These are phyloP conservation scores for Chytridium lagenaria DNA, from an alignment of 371 early-diverging fungal species.

Conservation along the genomic window DNA sequence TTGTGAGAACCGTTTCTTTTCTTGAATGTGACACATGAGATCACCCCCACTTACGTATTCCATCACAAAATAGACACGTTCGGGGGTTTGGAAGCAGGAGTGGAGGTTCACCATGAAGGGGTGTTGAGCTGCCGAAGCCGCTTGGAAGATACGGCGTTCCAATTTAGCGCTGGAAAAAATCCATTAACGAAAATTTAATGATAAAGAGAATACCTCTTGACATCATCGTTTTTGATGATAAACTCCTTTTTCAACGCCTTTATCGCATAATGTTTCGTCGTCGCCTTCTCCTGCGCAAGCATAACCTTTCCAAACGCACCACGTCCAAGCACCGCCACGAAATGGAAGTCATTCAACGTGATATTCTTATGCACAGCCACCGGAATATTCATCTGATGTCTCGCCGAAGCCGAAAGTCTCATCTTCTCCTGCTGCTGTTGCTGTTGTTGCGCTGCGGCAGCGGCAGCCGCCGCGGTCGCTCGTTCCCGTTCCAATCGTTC, in stretches of 20 bases:
- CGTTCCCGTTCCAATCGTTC: slow-evolving; percentile 17
- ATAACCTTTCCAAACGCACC: slow-evolving; percentile 72
- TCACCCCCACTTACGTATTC: slow-evolving; percentile 79
- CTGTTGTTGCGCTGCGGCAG: too few species aligned
- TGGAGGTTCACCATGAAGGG: slow-evolving; percentile 73
- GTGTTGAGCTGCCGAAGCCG: slow-evolving; percentile 55
- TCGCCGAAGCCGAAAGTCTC: background rate
- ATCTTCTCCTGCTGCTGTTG: slow-evolving; percentile 18
- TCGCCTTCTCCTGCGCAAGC: slow-evolving; percentile 57
- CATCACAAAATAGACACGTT: slow-evolving; percentile 71
- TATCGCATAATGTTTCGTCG: slow-evolving; percentile 71
- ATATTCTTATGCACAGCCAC: slow-evolving; percentile 22
- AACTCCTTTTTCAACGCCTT: slow-evolving; percentile 97
- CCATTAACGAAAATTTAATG: background rate
- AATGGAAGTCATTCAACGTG: slow-evolving; percentile 61
- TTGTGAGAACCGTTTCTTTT: slow-evolving; percentile 55
- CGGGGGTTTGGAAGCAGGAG: slow-evolving; percentile 65
- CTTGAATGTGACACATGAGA: slow-evolving; percentile 67
- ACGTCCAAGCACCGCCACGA: slow-evolving; percentile 66
- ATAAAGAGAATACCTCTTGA: slow-evolving; percentile 37
- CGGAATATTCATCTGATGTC: slow-evolving; percentile 29
- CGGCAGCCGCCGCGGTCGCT: too few species aligned
- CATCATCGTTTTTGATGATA: slow-evolving; percentile 77
- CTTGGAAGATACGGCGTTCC: slow-evolving; percentile 65
- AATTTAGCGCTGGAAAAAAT: slow-evolving; percentile 40